Evolutionary conservation across 2,329 filamentous ascomycete genomes (phyloP).

Genomic region (Epichloe coenophiala): DNA sequence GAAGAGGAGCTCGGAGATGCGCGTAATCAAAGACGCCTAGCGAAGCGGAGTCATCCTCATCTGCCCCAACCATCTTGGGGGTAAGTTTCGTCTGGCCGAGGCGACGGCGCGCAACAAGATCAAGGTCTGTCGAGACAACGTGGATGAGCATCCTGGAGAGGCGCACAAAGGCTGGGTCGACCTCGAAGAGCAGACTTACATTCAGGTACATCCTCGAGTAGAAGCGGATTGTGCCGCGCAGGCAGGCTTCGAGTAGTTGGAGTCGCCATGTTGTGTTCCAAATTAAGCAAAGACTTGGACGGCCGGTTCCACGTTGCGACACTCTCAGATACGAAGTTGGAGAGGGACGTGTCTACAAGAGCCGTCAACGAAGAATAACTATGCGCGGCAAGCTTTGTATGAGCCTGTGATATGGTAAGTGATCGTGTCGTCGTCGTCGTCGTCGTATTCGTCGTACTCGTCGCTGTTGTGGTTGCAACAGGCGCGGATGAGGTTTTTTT

Average conservation of each 20-base stretch:
- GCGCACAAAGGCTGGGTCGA: neutral
- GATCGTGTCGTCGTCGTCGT: neutral
- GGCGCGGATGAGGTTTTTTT: neutral
- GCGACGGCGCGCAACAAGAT: constrained; percentile 71
- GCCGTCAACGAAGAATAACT: neutral
- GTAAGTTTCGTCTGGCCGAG: constrained; percentile 86
- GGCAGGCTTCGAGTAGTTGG: constrained; percentile 37
- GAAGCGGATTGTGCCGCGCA: constrained; percentile 49
- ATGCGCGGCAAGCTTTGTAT: neutral
- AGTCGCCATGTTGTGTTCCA: constrained; percentile 19
- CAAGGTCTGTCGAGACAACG: constrained; percentile 37
- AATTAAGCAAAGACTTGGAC: neutral
- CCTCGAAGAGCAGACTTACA: constrained; percentile 31
- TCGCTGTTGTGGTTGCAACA: neutral
- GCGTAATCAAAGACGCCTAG: constrained; percentile 89
- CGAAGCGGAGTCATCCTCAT: constrained; percentile 58
- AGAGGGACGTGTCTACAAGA: neutral
- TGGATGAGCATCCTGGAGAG: neutral
- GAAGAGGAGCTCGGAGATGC: constrained; percentile 82
- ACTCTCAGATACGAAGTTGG: neutral
- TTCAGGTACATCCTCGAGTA: constrained; percentile 48
- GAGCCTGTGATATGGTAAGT: neutral
- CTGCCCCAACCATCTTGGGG: constrained; percentile 64
- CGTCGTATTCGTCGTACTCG: neutral
- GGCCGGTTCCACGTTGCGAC: constrained; percentile 2